Conservation (phyloP, 2,329 filamentous ascomycete genomes). For the Coniochaeta sp. region DNA sequence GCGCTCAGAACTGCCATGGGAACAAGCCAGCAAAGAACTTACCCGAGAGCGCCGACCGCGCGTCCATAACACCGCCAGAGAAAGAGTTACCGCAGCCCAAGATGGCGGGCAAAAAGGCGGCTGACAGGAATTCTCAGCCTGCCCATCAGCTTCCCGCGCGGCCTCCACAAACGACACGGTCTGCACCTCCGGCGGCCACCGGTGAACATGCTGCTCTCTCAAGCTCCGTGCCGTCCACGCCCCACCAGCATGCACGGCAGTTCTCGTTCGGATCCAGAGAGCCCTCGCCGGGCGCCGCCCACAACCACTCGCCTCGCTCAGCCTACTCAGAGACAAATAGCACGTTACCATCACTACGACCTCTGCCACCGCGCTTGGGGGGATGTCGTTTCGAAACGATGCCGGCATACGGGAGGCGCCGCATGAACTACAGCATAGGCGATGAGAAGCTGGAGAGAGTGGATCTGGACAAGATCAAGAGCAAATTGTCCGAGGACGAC, state of each 20-base stretch:
- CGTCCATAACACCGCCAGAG: constrained; percentile 45
- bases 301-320: constrained; percentile 80
- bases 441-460: constrained; percentile 67
- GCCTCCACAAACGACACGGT: background rate
- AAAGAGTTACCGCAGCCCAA: constrained; percentile 41
- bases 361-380: constrained; percentile 49
- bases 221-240: constrained; percentile 87
- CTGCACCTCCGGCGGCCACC: background rate
- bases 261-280: constrained; percentile 65
- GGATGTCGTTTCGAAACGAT: constrained; percentile 87
- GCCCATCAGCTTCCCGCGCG: constrained; percentile 9
- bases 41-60: constrained; percentile 51
- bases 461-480: constrained; percentile 65
- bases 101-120: constrained; percentile 29
- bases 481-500: constrained; percentile 61
- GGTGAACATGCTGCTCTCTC: constrained; percentile 45
- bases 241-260: constrained; percentile 78
- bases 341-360: constrained; percentile 59
- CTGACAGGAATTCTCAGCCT: constrained; percentile 11
- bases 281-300: constrained; percentile 70
- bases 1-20: constrained; percentile 54
- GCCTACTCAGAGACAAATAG: constrained; percentile 84
- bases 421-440: constrained; percentile 90
- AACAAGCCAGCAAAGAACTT: constrained; percentile 48
- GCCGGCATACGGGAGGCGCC: constrained; percentile 69